phyloP scores from a whole-genome alignment of 495 filamentous ascomycete species.

The Hypoxylon subgilvum region DNA sequence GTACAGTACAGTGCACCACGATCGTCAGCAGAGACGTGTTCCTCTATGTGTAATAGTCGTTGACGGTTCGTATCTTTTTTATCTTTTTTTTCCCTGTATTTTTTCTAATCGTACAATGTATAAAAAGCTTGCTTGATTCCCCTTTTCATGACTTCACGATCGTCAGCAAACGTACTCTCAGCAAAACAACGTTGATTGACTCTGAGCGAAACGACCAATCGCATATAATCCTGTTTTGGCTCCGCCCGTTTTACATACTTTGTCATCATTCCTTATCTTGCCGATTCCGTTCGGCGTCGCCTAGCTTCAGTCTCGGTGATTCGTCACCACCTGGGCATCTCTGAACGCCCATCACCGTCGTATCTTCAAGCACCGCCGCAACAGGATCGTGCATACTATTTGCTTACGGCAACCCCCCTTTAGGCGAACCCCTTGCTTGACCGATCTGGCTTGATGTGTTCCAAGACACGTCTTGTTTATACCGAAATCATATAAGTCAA shows the following conservation, averaged over 20 bases:
- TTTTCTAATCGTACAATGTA: constrained; percentile 30
- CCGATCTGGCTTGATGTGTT: constrained; percentile 1
- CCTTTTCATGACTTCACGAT: constrained; percentile 32
- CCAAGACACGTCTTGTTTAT: neutral
- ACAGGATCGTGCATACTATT: constrained; percentile 28
- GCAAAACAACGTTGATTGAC: no score
- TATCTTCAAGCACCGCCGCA: constrained; percentile 25
- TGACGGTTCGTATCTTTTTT: constrained; percentile 14
- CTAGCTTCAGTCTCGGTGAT: constrained; percentile 13
- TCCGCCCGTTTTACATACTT: neutral
- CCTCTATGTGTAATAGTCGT: constrained; percentile 33
- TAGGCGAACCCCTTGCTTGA: constrained; percentile 2
- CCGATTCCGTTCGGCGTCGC: constrained; percentile 20
- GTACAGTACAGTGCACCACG: constrained; percentile 5
- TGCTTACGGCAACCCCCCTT: constrained; percentile 8
- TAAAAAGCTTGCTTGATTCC: constrained; percentile 26
- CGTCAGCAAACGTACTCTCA: no score
- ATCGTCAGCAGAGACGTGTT: constrained; percentile 16
- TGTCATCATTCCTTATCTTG: constrained; percentile 22
- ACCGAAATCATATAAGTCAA: constrained; percentile 22
- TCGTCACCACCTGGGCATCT: constrained; percentile 10
- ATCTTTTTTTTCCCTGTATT: no score
- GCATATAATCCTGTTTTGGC: constrained; percentile 16
- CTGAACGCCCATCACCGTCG: constrained; percentile 21
- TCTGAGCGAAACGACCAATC: constrained; percentile 26